These are phyloP conservation scores for Boletus sensibilis DNA, from an alignment of 768 basidiomycete genomes.

Conservation along the genomic window DNA sequence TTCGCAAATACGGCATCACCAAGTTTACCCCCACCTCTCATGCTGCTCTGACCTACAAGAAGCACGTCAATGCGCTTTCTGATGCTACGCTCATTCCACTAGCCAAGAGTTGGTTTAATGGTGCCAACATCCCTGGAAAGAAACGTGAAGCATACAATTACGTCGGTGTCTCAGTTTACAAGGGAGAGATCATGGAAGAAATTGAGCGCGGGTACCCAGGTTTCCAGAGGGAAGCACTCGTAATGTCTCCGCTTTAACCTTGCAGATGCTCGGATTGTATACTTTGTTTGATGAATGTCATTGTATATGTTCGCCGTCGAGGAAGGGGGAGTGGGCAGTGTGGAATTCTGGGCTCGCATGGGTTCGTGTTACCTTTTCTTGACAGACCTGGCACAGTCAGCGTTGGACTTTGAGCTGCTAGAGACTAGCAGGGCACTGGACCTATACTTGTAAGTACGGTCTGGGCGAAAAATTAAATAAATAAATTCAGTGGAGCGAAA, in stretches of 20 bases:
- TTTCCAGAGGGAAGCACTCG: conserved; percentile 10
- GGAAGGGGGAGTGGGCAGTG: neutral
- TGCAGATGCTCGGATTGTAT: too few relatives aligned
- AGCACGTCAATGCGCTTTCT: conserved; percentile 1
- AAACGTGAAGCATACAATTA: conserved; percentile 5
- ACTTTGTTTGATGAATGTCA: neutral
- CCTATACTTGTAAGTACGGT: too few relatives aligned
- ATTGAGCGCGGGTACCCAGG: conserved; percentile 11
- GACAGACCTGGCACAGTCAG: too few relatives aligned
- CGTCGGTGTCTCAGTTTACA: neutral
- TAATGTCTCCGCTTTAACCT: neutral
- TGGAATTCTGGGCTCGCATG: too few relatives aligned
- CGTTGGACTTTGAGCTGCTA: too few relatives aligned
- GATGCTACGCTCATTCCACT: conserved; percentile 9
- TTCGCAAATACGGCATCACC: conserved; percentile 4
- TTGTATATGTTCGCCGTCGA: neutral
- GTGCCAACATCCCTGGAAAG: conserved; percentile 12
- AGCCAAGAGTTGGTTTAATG: conserved; percentile 1
- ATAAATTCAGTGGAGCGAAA: too few relatives aligned
- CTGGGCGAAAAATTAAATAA: too few relatives aligned
- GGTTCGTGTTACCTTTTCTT: too few relatives aligned
- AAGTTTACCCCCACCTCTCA: conserved; percentile 9
- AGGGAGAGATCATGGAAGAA: conserved; percentile 14
- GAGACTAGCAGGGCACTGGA: too few relatives aligned
- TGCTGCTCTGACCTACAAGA: conserved; percentile 7